Evolutionary conservation across 306 rosid genomes (phyloP).

Genomic region (Erythrophleum fordii): DNA sequence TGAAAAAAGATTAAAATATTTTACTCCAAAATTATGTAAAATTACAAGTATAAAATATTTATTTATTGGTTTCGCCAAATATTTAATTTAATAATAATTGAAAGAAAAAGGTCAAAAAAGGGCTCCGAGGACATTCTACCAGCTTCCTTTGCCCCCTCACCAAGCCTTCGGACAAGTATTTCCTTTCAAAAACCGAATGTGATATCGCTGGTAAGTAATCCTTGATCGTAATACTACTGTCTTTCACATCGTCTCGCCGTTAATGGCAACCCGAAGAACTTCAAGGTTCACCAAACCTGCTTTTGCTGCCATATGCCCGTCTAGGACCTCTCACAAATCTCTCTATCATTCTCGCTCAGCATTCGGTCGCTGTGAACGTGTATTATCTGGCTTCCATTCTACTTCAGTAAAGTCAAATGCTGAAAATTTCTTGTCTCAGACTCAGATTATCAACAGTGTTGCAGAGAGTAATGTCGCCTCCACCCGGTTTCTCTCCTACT

Average conservation of each 20-base stretch:
- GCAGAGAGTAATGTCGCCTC: constrained; percentile 50
- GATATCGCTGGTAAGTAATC: neutral
- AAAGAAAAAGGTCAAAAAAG: too few species aligned
- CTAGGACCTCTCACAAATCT: constrained; percentile 31
- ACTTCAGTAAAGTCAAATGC: constrained; percentile 28
- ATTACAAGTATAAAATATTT: too few species aligned
- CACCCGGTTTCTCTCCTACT: constrained; percentile 53
- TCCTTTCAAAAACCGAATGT: neutral
- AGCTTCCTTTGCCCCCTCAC: constrained; percentile 43
- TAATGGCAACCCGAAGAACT: constrained; percentile 73
- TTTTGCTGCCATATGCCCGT: constrained; percentile 49
- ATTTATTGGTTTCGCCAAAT: too few species aligned
- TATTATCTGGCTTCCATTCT: constrained; percentile 24
- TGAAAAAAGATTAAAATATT: too few species aligned
- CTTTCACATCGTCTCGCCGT: neutral
- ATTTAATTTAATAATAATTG: too few species aligned
- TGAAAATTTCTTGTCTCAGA: constrained; percentile 31
- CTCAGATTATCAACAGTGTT: constrained; percentile 26
- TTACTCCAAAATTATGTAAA: too few species aligned
- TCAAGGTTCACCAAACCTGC: constrained; percentile 58
- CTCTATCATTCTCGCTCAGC: constrained; percentile 41
- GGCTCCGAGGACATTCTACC: neutral
- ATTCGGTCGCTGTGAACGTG: constrained; percentile 7
- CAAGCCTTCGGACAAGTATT: constrained; percentile 30
- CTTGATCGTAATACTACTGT: neutral